Evolutionary conservation across 108 stramenopile genomes (phyloP).

Genomic region (Nitzschia sp.): DNA sequence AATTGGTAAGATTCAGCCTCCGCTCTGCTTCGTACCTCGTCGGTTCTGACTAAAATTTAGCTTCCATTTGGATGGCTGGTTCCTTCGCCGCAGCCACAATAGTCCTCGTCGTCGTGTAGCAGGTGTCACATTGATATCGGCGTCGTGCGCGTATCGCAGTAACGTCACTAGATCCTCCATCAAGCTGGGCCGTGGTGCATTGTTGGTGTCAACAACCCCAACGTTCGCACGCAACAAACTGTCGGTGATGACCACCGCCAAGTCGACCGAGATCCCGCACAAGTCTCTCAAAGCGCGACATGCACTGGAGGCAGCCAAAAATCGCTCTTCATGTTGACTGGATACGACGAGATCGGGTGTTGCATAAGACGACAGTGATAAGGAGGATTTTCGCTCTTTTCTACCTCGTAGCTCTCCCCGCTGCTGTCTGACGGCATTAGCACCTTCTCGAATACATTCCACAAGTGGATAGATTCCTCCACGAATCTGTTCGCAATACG

Average conservation of each 20-base stretch:
- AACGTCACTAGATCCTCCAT: constrained; percentile 59
- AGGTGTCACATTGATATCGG: constrained; percentile 14
- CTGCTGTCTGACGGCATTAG: constrained; percentile 23
- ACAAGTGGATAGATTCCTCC: constrained; percentile 74
- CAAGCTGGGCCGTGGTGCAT: constrained; percentile 1
- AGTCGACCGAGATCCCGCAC: constrained; percentile 67
- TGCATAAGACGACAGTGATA: neutral
- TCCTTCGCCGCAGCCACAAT: neutral
- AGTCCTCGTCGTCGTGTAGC: neutral
- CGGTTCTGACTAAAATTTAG: neutral
- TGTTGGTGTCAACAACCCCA: constrained; percentile 19
- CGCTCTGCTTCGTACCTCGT: neutral
- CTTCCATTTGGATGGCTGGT: neutral
- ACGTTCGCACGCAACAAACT: constrained; percentile 67
- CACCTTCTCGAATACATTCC: constrained; percentile 77
- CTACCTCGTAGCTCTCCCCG: constrained; percentile 2
- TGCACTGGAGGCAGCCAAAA: constrained; percentile 71
- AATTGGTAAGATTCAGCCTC: neutral
- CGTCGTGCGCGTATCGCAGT: constrained; percentile 62
- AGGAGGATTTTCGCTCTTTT: neutral
- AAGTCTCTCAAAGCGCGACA: constrained; percentile 76
- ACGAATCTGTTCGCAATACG: constrained; percentile 57
- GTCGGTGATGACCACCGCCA: constrained; percentile 78
- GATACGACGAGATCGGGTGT: neutral
- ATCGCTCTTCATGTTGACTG: constrained; percentile 55